phyloP scores from a whole-genome alignment of 2,329 filamentous ascomycete species.

The Hypoxylon rubiginosum region DNA sequence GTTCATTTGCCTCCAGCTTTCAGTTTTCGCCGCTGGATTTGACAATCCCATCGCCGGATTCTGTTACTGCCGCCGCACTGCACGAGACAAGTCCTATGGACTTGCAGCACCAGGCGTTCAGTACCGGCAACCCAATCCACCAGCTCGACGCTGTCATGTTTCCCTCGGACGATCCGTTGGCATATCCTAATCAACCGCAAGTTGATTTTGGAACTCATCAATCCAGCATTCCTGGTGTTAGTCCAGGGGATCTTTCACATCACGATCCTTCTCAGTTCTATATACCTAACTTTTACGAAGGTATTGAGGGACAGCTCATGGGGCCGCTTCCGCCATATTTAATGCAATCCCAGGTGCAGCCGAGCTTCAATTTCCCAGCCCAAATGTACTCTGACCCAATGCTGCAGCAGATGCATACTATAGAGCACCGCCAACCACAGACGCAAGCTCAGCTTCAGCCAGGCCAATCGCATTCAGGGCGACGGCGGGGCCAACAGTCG shows the following conservation, averaged over 20 bases:
- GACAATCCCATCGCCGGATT: slow-evolving; percentile 46
- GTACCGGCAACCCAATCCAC: slow-evolving; percentile 65
- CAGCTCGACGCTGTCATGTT: slow-evolving; percentile 86
- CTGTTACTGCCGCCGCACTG: slow-evolving; percentile 44
- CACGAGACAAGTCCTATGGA: slow-evolving; percentile 50
- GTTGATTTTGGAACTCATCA: slow-evolving; percentile 66
- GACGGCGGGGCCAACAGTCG: slow-evolving; percentile 53
- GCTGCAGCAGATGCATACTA: slow-evolving; percentile 55
- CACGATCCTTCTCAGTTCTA: slow-evolving; percentile 62
- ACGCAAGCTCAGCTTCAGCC: slow-evolving; percentile 48
- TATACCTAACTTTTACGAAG: slow-evolving; percentile 68
- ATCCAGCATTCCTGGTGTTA: slow-evolving; percentile 49
- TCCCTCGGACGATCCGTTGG: slow-evolving; percentile 81
- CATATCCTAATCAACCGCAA: slow-evolving; percentile 82
- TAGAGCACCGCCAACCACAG: slow-evolving; percentile 49
- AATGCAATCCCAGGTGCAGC: slow-evolving; percentile 65
- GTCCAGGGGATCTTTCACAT: slow-evolving; percentile 50
- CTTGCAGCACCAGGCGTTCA: slow-evolving; percentile 43
- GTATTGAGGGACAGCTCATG: slow-evolving; percentile 80
- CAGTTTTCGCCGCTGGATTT: slow-evolving; percentile 47
- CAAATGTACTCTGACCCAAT: slow-evolving; percentile 62
- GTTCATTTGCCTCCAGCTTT: slow-evolving; percentile 43
- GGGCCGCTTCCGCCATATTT: slow-evolving; percentile 79
- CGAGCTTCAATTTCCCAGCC: slow-evolving; percentile 58
- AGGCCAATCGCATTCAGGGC: slow-evolving; percentile 43